Percentiles rank a stretch among this genome's conserved stretches.
Conservation (phyloP, 2,329 filamentous ascomycete genomes). For the Fusarium phyllophilum region DNA sequence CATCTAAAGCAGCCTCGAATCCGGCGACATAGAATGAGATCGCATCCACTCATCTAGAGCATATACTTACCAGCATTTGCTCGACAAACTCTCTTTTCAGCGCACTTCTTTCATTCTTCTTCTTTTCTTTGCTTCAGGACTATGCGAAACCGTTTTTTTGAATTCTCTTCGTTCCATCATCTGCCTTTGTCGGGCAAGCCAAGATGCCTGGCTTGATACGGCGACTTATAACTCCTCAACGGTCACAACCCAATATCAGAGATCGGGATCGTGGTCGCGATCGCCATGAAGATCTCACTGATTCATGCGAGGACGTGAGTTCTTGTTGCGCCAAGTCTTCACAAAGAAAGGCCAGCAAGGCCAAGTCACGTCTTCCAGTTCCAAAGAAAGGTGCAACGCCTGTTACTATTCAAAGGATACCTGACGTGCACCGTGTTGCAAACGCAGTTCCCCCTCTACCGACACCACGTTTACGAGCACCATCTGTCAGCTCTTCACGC, state of each 20-base stretch:
- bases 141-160: conserved; percentile 33
- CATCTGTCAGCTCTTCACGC: conserved; percentile 57
- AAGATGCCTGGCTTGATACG: conserved; percentile 42
- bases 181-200: conserved; percentile 27
- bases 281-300: conserved; percentile 23
- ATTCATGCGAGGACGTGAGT: conserved; percentile 36
- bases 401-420: conserved; percentile 50
- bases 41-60: conserved; percentile 11
- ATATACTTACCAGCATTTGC: conserved; percentile 25
- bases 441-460: conserved; percentile 52
- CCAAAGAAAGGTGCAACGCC: conserved; percentile 30
- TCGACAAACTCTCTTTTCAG: conserved; percentile 29
- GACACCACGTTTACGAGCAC: conserved; percentile 52
- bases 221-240: conserved; percentile 39
- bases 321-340: conserved; percentile 24
- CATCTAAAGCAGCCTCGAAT: conserved; percentile 31
- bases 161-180: conserved; percentile 16
- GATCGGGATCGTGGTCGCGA: conserved; percentile 13
- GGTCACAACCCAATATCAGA: conserved; percentile 12
- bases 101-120: conserved; percentile 4
- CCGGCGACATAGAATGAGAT: conserved; percentile 23
- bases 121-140: conserved; percentile 1
- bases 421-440: conserved; percentile 53
- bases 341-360: conserved; percentile 24
- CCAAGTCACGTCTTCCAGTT: conserved; percentile 39